Base-by-base conservation (phyloP, 148 eudicot species). In the Gaultheria prostrata region DNA sequence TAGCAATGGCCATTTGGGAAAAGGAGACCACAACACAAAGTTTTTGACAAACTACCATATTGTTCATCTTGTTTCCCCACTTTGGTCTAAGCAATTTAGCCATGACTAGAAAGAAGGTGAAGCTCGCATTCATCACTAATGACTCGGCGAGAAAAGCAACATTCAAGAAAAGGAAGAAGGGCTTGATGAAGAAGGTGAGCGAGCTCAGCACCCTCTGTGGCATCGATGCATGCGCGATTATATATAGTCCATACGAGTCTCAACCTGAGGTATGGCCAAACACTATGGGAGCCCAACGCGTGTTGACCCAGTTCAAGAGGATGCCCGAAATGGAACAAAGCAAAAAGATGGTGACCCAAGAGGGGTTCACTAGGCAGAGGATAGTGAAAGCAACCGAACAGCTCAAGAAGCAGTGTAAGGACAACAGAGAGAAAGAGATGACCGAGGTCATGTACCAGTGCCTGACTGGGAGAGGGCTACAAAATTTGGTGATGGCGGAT, bases 121-220 rank as follows among this genome's bases (percentile, higher is more conserved):
- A 89, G 85, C 91, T 94, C 0, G 92, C 89, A 24, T 91, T 82
- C 88, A 94, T 94, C 82, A 49, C 84, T 2, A 91, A 92, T 65
- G 93, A 92, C 59, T 84, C 96, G 0, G 86, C 92, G 35, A 85
- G 98, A 35, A 95, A 93, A 80, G 91, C 92, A 48, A 91, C 95
- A 8, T 95, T 76, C 92, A 93, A 92, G 91, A 93, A 92, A 86
- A 89, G 98, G 79, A 92, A 90, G 91, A 90, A 89, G 81, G 97
- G 97, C 1, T 57, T 95, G 50, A 81, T 90, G 78, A 93, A 93
- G 89, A 95, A 95, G 90, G 89, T 89, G 73, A 83, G 86, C 1
- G 98, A 93, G 86, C 85, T 93, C 0, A 88, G 88, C 63, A 93
- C 93, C 45, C 89, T 95, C 0, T 95, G 97, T 45, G 98, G 87